Evolutionary conservation across 371 early-diverging fungal genomes (phyloP), one percentile per base, ranked within the genome.

Genomic region (Rhizopus stolonifer): DNA sequence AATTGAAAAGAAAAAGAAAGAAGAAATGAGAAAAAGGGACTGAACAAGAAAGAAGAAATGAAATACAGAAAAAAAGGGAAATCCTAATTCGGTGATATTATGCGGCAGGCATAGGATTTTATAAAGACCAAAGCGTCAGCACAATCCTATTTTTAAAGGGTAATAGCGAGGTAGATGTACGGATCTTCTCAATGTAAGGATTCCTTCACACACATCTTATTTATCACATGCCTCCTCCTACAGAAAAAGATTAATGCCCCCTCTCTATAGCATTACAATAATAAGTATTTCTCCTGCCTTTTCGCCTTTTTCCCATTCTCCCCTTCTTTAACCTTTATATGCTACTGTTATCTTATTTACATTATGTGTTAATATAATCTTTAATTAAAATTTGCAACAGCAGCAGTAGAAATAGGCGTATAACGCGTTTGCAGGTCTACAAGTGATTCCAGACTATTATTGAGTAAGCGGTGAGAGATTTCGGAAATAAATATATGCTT

Each of bases 11-110:
- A 24, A 24, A 32, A 49, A 56, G 22, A 50, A 33, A 36, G 19
- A 40, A 5, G 46, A 24, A 50, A 17, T 10, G 38, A 44, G 18
- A n/a, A n/a, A n/a, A n/a, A n/a, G n/a, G n/a, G n/a, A n/a, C n/a
- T n/a, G n/a, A n/a, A n/a, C n/a, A n/a, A 50, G 34, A 31, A 46
- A 44, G 33, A 24, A 25, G 14, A 42, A 40, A 44, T 34, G 38
- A 29, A 38, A 51, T 2, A 18, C 34, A 38, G 32, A 43, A 51
- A 39, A 39, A 47, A 39, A 36, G 36, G 29, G 4, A 29, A 19
- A 47, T 18, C 25, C 14, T 42, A 18, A 44, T 23, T 25, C 31
- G 24, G 45, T 29, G 17, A 26, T 15, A 25, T 36, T 13, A 42
- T 21, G n/a, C n/a, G 22, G 40, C n/a, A n/a, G n/a, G n/a, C 19